These are phyloP conservation scores for Onygenales sp. DNA, from an alignment of 2,329 filamentous ascomycete species.

Conservation along the genomic window DNA sequence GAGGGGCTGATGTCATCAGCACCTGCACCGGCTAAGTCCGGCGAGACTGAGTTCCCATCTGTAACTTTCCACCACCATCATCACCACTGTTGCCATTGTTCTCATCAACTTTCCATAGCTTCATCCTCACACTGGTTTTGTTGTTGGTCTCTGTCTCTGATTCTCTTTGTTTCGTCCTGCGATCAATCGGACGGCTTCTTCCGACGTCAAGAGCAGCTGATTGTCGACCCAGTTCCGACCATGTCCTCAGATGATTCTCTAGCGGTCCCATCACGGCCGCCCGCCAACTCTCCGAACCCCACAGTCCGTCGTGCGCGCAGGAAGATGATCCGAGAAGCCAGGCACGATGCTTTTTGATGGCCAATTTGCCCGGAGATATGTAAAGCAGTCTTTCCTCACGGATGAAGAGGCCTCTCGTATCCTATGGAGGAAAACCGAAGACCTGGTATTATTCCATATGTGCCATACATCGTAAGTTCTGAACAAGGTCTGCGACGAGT, in stretches of 20 bases:
- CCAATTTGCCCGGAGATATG: background rate
- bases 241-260: background rate
- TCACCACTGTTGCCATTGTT: background rate
- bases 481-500: background rate
- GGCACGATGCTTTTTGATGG: background rate
- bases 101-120: background rate
- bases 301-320: background rate
- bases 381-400: background rate
- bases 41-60: background rate
- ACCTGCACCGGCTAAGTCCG: background rate
- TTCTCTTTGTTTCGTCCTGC: background rate
- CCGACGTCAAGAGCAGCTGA: background rate
- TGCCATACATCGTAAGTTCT: background rate
- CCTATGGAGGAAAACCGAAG: background rate
- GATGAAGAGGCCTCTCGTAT: background rate
- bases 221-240: background rate
- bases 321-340: background rate
- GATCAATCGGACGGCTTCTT: background rate
- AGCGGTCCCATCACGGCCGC: background rate
- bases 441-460: background rate
- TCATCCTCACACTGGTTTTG: background rate
- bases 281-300: background rate
- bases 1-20: background rate
- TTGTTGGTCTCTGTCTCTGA: background rate
- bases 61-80: background rate